These are phyloP conservation scores for Fusarium liriodendri DNA, from an alignment of 2,329 filamentous ascomycete genomes.

Conservation along the genomic window DNA sequence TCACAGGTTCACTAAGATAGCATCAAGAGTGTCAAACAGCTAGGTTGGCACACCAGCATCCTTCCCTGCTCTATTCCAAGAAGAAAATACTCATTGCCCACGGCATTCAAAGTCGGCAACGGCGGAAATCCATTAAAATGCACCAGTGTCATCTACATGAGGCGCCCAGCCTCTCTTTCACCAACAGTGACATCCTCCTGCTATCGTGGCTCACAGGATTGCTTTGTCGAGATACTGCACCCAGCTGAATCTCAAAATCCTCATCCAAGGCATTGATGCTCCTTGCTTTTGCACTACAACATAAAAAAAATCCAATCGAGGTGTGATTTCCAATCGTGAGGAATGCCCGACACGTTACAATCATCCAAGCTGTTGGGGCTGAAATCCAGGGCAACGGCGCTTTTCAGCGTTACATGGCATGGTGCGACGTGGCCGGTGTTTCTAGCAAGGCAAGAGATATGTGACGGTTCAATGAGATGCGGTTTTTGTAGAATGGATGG, in stretches of 20 bases:
- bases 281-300: neutral
- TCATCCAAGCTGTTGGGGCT: conserved; percentile 2
- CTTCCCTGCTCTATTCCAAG: neutral
- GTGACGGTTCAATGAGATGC: conserved; percentile 8
- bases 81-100: neutral
- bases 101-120: neutral
- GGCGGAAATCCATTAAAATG: neutral
- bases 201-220: neutral
- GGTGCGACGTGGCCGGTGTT: conserved; percentile 9
- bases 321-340: neutral
- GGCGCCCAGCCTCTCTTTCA: neutral
- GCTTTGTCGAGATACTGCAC: neutral
- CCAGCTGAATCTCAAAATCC: neutral
- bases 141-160: neutral
- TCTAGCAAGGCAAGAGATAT: conserved; percentile 17
- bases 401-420: conserved; percentile 3
- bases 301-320: neutral
- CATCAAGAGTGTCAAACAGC: too few relatives aligned
- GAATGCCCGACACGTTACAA: neutral
- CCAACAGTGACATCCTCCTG: neutral
- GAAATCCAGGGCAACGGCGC: conserved; percentile 6
- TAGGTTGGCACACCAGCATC: too few relatives aligned
- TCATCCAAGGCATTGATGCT: neutral
- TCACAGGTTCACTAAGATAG: too few relatives aligned
- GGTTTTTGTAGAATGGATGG: neutral